Base-by-base conservation (phyloP, 352 stramenopile species). In the Sclerospora graminicola region DNA sequence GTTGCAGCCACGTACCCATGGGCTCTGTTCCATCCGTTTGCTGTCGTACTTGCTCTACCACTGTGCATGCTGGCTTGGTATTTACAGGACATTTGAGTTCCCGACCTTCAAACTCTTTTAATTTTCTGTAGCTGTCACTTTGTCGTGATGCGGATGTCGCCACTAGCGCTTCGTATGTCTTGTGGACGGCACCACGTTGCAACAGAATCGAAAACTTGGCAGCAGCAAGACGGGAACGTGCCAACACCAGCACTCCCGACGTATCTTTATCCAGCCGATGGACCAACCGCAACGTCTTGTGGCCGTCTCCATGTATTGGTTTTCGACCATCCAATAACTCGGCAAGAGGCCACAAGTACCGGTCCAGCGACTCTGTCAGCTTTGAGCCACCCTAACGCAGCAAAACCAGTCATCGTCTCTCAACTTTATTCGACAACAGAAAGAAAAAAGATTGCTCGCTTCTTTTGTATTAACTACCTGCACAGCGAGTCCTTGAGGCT, bases 251-350 rank as follows among this genome's bases (percentile, higher is more conserved):
- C 33, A 84, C 14, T 1, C 76, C 76, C 1, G 76, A 88, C 11
- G 72, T 88, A 18, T 80, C 63, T 24, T 78, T 84, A 39, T 88
- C 76, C 31, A 88, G 58, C 11, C 76, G 72, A 60, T 88, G 76
- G 18, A 88, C 76, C 19, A 84, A 32, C 15, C 58, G 60, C 5
- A 70, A 50, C 21, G 35, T 41, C 21, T 66, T 30, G 14, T 70
- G 48, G 1, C 37, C 21, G 0, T 48, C 29, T 6, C n/a, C n/a
- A n/a, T n/a, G n/a, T n/a, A n/a, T n/a, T n/a, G n/a, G n/a, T n/a
- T n/a, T n/a, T n/a, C 6, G 18, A 27, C 19, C 28, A 36, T 14
- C 24, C n/a, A 77, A 30, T 11, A 16, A 31, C 7, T 41, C 45
- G 11, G 62, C 63, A 14, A 87, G 45, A 1, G 48, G 54, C 28